These are phyloP conservation scores for Epichloe amarillans DNA, from an alignment of 2,329 filamentous ascomycete species.

Conservation along the genomic window DNA sequence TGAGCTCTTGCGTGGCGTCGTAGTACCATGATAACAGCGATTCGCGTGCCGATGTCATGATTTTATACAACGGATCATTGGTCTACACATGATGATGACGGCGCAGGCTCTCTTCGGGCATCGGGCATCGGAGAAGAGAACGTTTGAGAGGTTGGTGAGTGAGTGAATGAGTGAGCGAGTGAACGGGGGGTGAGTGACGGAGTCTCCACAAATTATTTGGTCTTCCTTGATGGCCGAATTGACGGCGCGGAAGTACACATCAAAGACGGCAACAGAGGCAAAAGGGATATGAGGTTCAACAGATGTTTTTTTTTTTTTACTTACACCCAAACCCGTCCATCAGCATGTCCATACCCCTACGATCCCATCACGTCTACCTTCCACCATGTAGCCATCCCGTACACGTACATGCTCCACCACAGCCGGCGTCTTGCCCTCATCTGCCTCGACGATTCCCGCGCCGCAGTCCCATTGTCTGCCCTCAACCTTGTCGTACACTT, in stretches of 20 bases:
- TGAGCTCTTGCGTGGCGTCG: constrained; percentile 11
- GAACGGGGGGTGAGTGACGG: not conserved
- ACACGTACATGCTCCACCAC: constrained; percentile 78
- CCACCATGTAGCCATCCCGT: constrained; percentile 86
- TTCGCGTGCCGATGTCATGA: not conserved
- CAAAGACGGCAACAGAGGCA: too few species aligned
- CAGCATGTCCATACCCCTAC: constrained; percentile 83
- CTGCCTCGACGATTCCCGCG: constrained; percentile 58
- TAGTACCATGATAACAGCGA: constrained; percentile 12
- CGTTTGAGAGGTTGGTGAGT: not conserved
- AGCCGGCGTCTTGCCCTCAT: constrained; percentile 49
- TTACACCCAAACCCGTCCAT: not conserved
- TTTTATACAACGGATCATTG: not conserved
- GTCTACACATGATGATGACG: not conserved
- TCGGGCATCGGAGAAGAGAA: too few species aligned
- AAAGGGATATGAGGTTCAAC: too few species aligned
- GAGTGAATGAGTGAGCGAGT: not conserved
- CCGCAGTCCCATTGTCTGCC: constrained; percentile 95
- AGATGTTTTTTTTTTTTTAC: too few species aligned
- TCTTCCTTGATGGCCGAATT: too few species aligned
- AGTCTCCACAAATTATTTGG: not conserved
- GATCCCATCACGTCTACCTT: constrained; percentile 75
- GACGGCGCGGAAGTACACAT: too few species aligned
- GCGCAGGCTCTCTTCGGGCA: too few species aligned
- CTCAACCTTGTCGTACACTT: constrained; percentile 96